Conservation (phyloP, 108 stramenopile species). For the Nitzschia sp. region DNA sequence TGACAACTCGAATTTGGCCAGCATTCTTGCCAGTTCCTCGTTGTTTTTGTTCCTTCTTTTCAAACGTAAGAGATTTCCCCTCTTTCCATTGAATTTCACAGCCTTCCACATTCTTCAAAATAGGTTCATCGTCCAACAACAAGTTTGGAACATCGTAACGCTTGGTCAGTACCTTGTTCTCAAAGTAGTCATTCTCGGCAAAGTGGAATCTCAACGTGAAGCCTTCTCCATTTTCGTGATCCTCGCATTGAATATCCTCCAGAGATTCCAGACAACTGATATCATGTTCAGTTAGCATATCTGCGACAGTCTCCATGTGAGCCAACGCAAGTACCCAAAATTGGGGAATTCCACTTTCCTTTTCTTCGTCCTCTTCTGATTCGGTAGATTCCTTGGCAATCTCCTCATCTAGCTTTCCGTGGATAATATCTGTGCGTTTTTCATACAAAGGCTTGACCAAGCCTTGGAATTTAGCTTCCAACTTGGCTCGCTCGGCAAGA, state of each 20-base stretch:
- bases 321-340: conserved; percentile 86
- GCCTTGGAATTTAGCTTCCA: conserved; percentile 73
- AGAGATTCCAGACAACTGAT: conserved; percentile 76
- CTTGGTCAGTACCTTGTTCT: conserved; percentile 84
- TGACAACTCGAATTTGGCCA: conserved; percentile 79
- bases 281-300: conserved; percentile 79
- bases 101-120: conserved; percentile 83
- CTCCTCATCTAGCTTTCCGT: conserved; percentile 42
- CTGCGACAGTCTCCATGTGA: conserved; percentile 69
- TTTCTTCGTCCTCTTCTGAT: conserved; percentile 18
- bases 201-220: conserved; percentile 89
- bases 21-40: conserved; percentile 78
- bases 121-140: conserved; percentile 87
- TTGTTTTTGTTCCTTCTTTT: conserved; percentile 76
- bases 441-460: conserved; percentile 66
- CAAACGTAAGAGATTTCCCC: conserved; percentile 59
- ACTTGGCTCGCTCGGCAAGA: conserved; percentile 66
- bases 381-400: conserved; percentile 23
- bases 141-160: conserved; percentile 89
- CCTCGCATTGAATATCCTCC: conserved; percentile 66
- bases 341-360: conserved; percentile 74
- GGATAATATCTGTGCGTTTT: conserved; percentile 51
- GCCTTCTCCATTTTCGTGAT: conserved; percentile 78
- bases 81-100: conserved; percentile 85
- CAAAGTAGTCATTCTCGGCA: conserved; percentile 82